Evolutionary conservation across 1,139 yeast species (phyloP).

Genomic region (Pichia sp.): DNA sequence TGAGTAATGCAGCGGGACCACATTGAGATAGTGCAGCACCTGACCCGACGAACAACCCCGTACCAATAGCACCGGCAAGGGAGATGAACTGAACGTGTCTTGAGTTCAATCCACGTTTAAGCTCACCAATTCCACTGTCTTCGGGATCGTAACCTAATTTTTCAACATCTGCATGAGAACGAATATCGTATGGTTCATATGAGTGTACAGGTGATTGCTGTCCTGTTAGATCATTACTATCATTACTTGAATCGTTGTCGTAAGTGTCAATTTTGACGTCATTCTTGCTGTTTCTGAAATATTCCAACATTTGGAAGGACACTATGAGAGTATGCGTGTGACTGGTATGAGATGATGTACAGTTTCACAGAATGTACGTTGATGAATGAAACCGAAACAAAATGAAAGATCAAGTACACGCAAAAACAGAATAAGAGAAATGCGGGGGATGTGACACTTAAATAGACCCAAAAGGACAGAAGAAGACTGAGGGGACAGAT

Average conservation of each 20-base stretch:
- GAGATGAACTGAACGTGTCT: conserved; percentile 62
- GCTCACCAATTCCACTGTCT: conserved; percentile 10
- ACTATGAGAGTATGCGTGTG: no score
- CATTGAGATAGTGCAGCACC: conserved; percentile 49
- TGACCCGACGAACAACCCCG: conserved; percentile 61
- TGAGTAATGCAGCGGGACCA: conserved; percentile 62
- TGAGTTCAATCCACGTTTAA: conserved; percentile 18
- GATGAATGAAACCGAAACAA: no score
- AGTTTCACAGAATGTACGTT: no score
- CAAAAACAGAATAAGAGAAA: conserved; percentile 1
- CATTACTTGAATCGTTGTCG: background rate
- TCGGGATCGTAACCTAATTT: conserved; percentile 7
- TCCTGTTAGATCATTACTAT: background rate
- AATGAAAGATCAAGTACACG: no score
- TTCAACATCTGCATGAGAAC: conserved; percentile 13
- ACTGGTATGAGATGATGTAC: no score
- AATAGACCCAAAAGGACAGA: no score
- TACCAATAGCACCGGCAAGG: conserved; percentile 80
- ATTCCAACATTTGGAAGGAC: background rate
- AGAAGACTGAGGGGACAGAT: no score
- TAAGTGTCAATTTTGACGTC: conserved; percentile 1
- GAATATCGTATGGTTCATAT: conserved; percentile 1
- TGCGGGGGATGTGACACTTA: no score
- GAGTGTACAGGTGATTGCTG: background rate
- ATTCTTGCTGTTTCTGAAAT: background rate